A percentile compares a stretch with the other conserved stretches of the same genome.
These are phyloP conservation scores for Kregervanrija fluxuum DNA, from an alignment of 805 yeast species.

Conservation along the genomic window DNA sequence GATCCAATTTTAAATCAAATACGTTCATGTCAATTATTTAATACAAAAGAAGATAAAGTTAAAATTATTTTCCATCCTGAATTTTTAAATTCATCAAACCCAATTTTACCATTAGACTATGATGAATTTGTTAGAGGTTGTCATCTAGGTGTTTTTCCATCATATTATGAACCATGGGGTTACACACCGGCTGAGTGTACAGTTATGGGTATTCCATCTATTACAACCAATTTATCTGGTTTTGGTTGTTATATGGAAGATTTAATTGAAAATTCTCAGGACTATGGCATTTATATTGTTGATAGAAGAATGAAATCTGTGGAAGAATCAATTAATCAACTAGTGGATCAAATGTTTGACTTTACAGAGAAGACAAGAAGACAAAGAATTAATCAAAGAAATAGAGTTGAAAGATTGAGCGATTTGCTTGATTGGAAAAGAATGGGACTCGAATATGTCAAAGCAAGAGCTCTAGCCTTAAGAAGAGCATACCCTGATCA, in stretches of 20 bases:
- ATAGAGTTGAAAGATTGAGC: constrained; percentile 88
- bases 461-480: constrained; percentile 87
- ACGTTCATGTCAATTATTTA: constrained; percentile 85
- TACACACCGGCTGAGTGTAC: constrained; percentile 99
- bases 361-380: constrained; percentile 86
- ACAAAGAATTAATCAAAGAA: constrained; percentile 96
- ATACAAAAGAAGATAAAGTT: constrained; percentile 83
- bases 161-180: constrained; percentile 99
- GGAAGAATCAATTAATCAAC: constrained; percentile 88
- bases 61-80: constrained; percentile 97
- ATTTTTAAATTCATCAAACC: constrained; percentile 89
- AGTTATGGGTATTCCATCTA: constrained; percentile 98
- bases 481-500: constrained; percentile 91
- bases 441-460: constrained; percentile 94
- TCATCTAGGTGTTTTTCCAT: constrained; percentile 96
- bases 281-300: constrained; percentile 94
- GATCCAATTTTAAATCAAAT: constrained; percentile 92
- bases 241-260: constrained; percentile 99
- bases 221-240: constrained; percentile 92
- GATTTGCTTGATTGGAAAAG: constrained; percentile 96
- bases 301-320: constrained; percentile 89
- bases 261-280: constrained; percentile 85
- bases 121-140: constrained; percentile 98
- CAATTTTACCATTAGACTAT: constrained; percentile 86
- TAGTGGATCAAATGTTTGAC: constrained; percentile 82